These are phyloP conservation scores for Populus hybrid DNA, from an alignment of 441 rosid species.

Conservation along the genomic window DNA sequence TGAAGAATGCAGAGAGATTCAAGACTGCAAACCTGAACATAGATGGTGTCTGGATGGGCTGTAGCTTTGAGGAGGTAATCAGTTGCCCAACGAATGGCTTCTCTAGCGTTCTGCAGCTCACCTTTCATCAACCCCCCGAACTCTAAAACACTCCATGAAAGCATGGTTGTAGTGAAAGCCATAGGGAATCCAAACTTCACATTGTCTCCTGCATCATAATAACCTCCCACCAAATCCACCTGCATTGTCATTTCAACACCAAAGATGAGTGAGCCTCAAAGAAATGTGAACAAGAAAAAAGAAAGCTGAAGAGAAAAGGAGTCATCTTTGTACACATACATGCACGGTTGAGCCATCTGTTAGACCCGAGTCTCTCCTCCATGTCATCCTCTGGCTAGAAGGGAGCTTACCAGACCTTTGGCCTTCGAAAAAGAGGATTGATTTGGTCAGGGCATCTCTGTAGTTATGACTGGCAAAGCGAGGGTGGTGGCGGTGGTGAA, in stretches of 20 bases:
- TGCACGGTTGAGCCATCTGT: slow-evolving; percentile 70
- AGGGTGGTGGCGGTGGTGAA: slow-evolving; percentile 45
- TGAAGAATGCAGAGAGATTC: neutral
- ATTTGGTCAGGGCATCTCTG: slow-evolving; percentile 83
- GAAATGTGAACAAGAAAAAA: neutral
- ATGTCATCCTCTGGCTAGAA: slow-evolving; percentile 55
- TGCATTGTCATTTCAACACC: slow-evolving; percentile 30
- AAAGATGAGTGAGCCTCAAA: slow-evolving; percentile 9
- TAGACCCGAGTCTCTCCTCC: slow-evolving; percentile 78
- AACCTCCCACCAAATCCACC: slow-evolving; percentile 90
- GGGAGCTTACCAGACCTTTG: slow-evolving; percentile 89
- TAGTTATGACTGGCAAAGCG: slow-evolving; percentile 57
- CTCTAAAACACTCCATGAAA: slow-evolving; percentile 89
- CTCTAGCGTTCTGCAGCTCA: slow-evolving; percentile 58
- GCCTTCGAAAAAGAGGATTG: slow-evolving; percentile 93
- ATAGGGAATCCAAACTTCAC: slow-evolving; percentile 91
- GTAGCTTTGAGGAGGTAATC: slow-evolving; percentile 80
- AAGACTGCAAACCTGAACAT: slow-evolving; percentile 63
- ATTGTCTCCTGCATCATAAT: slow-evolving; percentile 96
- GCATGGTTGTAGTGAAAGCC: slow-evolving; percentile 94
- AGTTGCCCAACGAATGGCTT: slow-evolving; percentile 85
- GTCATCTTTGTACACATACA: slow-evolving; percentile 20
- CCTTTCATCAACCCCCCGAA: slow-evolving; percentile 71
- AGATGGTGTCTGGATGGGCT: slow-evolving; percentile 74
- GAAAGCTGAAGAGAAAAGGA: neutral